phyloP scores from a whole-genome alignment of 305 asterid genomes.

The Fraxinus velutina region DNA sequence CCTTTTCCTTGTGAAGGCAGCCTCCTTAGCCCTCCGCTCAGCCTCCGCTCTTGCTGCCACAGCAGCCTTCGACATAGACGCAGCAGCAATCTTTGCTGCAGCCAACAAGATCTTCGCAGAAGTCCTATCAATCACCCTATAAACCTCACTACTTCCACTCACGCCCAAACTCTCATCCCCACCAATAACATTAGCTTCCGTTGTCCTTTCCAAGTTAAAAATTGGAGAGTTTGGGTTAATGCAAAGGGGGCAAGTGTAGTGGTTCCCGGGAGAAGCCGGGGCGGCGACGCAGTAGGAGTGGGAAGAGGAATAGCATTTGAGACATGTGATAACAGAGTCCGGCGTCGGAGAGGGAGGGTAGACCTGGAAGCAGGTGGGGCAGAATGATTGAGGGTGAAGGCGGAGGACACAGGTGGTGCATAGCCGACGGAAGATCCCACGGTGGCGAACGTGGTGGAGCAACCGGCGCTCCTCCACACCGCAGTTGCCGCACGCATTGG shows the following conservation, averaged over 20 bases:
- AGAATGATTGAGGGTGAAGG: conserved; percentile 66
- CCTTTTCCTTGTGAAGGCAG: conserved; percentile 60
- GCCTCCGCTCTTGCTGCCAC: conserved; percentile 56
- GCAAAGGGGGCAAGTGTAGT: conserved; percentile 76
- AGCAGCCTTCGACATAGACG: conserved; percentile 59
- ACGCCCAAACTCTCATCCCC: conserved; percentile 7
- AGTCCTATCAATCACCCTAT: conserved; percentile 52
- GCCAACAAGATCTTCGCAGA: conserved; percentile 58
- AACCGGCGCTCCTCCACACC: conserved; percentile 51
- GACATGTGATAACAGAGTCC: conserved; percentile 50
- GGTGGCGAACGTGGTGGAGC: conserved; percentile 71
- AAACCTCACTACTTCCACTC: conserved; percentile 22
- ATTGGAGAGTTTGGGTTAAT: conserved; percentile 44
- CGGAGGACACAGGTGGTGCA: conserved; percentile 91
- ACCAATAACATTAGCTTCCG: conserved; percentile 22
- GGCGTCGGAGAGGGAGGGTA: conserved; percentile 46
- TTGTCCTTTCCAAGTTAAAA: conserved; percentile 35
- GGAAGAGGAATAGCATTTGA: conserved; percentile 65
- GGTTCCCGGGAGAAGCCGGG: conserved; percentile 26
- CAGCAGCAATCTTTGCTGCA: conserved; percentile 64
- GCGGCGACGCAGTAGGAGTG: conserved; percentile 52
- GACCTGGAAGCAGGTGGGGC: conserved; percentile 78
- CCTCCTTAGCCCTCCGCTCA: conserved; percentile 68
- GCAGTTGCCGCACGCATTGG: conserved; percentile 57
- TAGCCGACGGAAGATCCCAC: conserved; percentile 55